A percentile compares a stretch with the other conserved stretches of the same genome.
Evolutionary conservation across 345 rosid species (phyloP).

Genomic region (Arabidopsis arenosa): DNA sequence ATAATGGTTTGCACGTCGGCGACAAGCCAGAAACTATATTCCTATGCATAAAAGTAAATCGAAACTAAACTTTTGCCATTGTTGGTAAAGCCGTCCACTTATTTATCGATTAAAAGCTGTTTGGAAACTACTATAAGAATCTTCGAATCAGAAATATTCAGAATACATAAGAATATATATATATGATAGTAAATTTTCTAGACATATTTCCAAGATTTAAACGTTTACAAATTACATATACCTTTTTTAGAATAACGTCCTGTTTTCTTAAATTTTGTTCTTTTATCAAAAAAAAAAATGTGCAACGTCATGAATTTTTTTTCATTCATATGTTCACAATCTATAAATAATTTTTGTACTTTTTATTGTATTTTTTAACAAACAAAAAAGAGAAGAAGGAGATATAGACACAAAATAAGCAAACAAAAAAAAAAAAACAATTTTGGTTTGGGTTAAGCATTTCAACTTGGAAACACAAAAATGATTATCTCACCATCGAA

Average conservation of each 20-base stretch:
- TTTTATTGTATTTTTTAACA: background rate
- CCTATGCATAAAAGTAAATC: background rate
- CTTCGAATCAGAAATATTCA: background rate
- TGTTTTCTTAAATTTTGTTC: background rate
- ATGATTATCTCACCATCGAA: conserved; percentile 28
- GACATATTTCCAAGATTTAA: background rate
- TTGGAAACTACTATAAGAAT: background rate
- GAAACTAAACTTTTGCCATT: background rate
- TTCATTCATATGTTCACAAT: background rate
- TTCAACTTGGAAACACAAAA: conserved; percentile 13
- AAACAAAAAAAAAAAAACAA: background rate
- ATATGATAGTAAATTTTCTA: background rate
- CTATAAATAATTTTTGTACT: background rate
- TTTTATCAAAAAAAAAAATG: background rate
- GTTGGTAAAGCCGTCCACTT: conserved; percentile 19
- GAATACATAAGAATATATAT: background rate
- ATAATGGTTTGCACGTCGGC: conserved; percentile 32
- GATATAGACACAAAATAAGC: background rate
- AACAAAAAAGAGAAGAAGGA: background rate
- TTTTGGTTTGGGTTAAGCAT: background rate
- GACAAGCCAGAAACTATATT: conserved; percentile 33
- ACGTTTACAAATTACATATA: background rate
- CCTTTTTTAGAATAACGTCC: background rate
- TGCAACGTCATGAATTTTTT: background rate
- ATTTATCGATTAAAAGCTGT: background rate